Percentiles rank a stretch among this genome's conserved stretches.
These are phyloP conservation scores for Avena eriantha DNA, from an alignment of 176 grass and related monocot species.

Conservation along the genomic window DNA sequence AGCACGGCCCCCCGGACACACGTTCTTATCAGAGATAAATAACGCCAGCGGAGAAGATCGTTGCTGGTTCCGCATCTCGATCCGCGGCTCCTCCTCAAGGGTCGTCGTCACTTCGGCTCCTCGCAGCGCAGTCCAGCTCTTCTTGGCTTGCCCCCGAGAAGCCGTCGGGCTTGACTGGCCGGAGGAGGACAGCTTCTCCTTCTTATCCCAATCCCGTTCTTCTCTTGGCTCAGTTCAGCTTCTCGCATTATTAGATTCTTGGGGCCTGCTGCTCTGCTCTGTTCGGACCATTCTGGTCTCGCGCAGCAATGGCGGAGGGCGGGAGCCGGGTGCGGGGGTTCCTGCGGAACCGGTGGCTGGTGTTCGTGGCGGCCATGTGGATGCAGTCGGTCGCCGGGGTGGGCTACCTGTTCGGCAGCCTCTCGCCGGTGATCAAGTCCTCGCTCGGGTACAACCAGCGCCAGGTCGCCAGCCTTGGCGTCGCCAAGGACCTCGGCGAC, in stretches of 20 bases:
- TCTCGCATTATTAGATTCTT: not conserved
- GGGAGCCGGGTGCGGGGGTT: constrained; percentile 50
- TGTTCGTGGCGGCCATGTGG: constrained; percentile 98
- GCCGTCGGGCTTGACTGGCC: too few relatives aligned
- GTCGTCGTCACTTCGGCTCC: not conserved
- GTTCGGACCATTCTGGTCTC: not conserved
- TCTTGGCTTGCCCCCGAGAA: constrained; percentile 9
- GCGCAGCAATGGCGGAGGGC: constrained; percentile 44
- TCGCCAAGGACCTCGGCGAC: constrained; percentile 93
- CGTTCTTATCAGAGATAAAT: not conserved
- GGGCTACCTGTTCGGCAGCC: constrained; percentile 91
- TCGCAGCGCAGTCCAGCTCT: not conserved
- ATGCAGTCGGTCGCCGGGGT: constrained; percentile 85
- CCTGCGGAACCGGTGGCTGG: constrained; percentile 79
- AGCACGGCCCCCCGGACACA: not conserved
- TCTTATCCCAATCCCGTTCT: not conserved
- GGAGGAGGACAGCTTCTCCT: not conserved
- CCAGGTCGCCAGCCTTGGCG: constrained; percentile 80
- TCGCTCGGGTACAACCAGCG: constrained; percentile 88
- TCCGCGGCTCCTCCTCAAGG: not conserved
- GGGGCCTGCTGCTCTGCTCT: not conserved
- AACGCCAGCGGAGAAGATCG: constrained; percentile 10
- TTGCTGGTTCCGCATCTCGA: constrained; percentile 7
- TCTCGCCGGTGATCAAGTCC: constrained; percentile 86
- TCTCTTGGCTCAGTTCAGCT: not conserved